Base-by-base conservation (phyloP, 768 basidiomycete genomes). In the Termitomyces sp. region DNA sequence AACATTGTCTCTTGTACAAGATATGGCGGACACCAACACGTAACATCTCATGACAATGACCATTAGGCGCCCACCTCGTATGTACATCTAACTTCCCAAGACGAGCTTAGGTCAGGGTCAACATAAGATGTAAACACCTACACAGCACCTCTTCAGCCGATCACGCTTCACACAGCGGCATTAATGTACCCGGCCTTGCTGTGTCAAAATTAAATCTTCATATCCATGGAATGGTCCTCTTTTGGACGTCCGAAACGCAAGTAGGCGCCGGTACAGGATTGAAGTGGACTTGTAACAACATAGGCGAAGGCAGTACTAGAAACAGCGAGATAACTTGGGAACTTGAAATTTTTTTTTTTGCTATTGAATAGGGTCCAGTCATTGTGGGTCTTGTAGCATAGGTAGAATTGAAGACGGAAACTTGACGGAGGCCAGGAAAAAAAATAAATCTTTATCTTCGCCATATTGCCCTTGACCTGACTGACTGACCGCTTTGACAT, bases 321-420 rank as follows among this genome's bases (percentile, higher is more conserved):
- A 80, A 72, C 66, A 73, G 72, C 74, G 76, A 77, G 77, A 75
- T 73, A 79, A 86, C 83, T 85, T 85, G 83, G 79, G 65, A 83
- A 82, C 81, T 85, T 84, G 82, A 74, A 72, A 8, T 27, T n/a
- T 41, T 79, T 74, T 65, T 79, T 74, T 65, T 69, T 65, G 78
- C 75, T 81, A 84, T 77, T 76, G 79, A 79, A 71, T 63, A 71
- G 63, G 73, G 67, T 73, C 80, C 79, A 75, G 75, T 71, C 70
- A 69, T 61, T 59, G 63, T 58, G 68, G 58, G 58, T 78, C 76
- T 78, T 76, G 74, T 73, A 75, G 76, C 70, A 79, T 71, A 64
- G 61, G 61, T 61, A 57, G 56, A 76, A 77, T 53, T 63, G 58
- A 59, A 53, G 62, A 58, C 48, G 42, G 43, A 62, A 77, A 71